Conservation (phyloP, 306 rosid genomes). For the Trifolium pratense region DNA sequence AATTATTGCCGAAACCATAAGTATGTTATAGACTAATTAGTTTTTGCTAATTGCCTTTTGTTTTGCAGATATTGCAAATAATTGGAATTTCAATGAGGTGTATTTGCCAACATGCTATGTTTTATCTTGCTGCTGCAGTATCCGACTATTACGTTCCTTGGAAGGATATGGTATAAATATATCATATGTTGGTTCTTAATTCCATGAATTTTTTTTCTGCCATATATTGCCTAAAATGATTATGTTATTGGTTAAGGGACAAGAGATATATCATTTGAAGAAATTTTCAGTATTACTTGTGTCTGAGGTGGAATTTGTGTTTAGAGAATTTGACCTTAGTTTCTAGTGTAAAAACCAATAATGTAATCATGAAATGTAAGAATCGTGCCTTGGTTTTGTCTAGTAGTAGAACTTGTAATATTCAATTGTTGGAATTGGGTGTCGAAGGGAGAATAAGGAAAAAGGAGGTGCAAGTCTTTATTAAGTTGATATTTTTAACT, state of each 20-base stretch:
- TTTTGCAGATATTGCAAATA: conserved; percentile 72
- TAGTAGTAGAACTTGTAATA: too few species aligned
- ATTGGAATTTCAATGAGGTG: conserved; percentile 57
- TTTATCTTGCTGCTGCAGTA: conserved; percentile 97
- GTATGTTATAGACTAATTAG: too few species aligned
- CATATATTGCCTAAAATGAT: conserved; percentile 23
- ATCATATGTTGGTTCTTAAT: conserved; percentile 35
- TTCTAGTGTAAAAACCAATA: conserved; percentile 29
- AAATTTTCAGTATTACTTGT: background rate
- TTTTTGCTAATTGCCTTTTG: conserved; percentile 23
- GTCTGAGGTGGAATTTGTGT: conserved; percentile 17
- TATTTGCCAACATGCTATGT: conserved; percentile 64
- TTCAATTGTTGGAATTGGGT: too few species aligned
- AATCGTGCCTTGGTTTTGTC: too few species aligned
- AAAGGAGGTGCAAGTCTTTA: too few species aligned
- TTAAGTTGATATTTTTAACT: too few species aligned
- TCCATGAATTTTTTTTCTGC: conserved; percentile 5
- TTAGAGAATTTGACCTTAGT: conserved; percentile 9
- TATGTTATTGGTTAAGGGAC: conserved; percentile 14
- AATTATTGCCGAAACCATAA: too few species aligned
- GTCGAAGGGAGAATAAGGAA: too few species aligned
- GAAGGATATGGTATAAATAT: conserved; percentile 83
- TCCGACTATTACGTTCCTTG: conserved; percentile 95
- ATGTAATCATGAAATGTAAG: too few species aligned
- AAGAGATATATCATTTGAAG: conserved; percentile 14